Conservation (phyloP, 106 monocot species). For the Phalaenopsis aphrodite region DNA sequence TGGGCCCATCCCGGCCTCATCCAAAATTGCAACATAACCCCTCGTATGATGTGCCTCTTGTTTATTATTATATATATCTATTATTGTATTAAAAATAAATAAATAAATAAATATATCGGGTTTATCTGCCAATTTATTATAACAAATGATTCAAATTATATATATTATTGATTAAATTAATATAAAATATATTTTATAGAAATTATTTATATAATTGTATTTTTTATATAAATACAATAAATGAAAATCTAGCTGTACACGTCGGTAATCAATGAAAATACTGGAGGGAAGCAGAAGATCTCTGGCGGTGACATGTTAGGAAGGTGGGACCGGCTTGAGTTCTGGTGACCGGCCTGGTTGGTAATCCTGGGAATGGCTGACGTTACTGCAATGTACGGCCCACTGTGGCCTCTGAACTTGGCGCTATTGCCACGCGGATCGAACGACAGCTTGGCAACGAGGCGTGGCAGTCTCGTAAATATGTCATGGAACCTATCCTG, state of each 20-base stretch:
- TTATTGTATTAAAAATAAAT: too few relatives aligned
- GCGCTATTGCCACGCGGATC: not conserved
- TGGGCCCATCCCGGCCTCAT: not conserved
- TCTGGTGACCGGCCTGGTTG: slow-evolving; percentile 6
- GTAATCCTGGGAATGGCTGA: slow-evolving; percentile 7
- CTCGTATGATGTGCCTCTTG: not conserved
- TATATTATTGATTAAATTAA: too few relatives aligned
- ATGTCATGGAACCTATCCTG: too few relatives aligned
- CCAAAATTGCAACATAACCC: not conserved
- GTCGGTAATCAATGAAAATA: not conserved
- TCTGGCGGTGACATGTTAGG: not conserved
- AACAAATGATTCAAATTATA: too few relatives aligned
- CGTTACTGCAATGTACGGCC: not conserved
- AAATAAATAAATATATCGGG: too few relatives aligned
- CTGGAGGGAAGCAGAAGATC: slow-evolving; percentile 6
- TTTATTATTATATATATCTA: too few relatives aligned
- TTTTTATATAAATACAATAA: not conserved
- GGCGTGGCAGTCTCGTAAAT: too few relatives aligned
- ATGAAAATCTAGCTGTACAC: not conserved
- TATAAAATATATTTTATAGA: too few relatives aligned
- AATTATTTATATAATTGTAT: not conserved
- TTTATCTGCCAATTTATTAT: too few relatives aligned
- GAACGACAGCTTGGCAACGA: not conserved
- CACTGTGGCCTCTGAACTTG: not conserved
- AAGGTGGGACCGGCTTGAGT: not conserved